phyloP scores from a whole-genome alignment of 75 land plant species.

The Cunninghamia lanceolata region DNA sequence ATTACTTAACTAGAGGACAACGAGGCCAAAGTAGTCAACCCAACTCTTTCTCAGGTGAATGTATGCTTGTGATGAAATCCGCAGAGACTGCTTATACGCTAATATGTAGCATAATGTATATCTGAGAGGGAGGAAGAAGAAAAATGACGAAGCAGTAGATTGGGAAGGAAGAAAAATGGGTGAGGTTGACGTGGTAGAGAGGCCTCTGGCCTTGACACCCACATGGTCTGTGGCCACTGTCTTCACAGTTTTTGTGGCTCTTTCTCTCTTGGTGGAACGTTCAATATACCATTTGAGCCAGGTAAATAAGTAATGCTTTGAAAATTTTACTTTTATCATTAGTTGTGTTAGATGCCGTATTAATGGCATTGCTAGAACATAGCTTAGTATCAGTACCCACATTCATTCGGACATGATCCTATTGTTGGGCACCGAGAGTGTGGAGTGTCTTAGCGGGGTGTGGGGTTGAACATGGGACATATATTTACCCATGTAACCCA shows the following conservation, averaged over 20 bases:
- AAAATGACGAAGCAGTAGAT: not conserved
- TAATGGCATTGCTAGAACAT: not conserved
- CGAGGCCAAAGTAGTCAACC: too few species aligned
- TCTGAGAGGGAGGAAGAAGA: too few species aligned
- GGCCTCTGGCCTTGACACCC: constrained; percentile 67
- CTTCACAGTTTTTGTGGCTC: constrained; percentile 54
- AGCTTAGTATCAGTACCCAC: not conserved
- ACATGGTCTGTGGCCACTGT: constrained; percentile 81
- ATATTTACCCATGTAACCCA: not conserved
- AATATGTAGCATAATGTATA: too few species aligned
- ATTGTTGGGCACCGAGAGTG: not conserved
- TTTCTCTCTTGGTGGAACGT: constrained; percentile 67
- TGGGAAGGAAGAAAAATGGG: not conserved
- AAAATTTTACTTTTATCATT: not conserved
- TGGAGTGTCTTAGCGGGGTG: not conserved
- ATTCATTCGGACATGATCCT: not conserved
- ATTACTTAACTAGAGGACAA: too few species aligned
- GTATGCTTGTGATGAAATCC: too few species aligned
- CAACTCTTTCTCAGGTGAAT: too few species aligned
- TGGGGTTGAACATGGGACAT: not conserved
- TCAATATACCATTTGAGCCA: constrained; percentile 55
- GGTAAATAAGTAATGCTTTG: constrained; percentile 29
- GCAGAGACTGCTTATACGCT: too few species aligned
- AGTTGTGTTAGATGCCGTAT: too few species aligned
- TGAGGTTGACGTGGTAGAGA: not conserved